These are phyloP conservation scores for Croton setiger DNA, from an alignment of 441 rosid species.

Conservation along the genomic window DNA sequence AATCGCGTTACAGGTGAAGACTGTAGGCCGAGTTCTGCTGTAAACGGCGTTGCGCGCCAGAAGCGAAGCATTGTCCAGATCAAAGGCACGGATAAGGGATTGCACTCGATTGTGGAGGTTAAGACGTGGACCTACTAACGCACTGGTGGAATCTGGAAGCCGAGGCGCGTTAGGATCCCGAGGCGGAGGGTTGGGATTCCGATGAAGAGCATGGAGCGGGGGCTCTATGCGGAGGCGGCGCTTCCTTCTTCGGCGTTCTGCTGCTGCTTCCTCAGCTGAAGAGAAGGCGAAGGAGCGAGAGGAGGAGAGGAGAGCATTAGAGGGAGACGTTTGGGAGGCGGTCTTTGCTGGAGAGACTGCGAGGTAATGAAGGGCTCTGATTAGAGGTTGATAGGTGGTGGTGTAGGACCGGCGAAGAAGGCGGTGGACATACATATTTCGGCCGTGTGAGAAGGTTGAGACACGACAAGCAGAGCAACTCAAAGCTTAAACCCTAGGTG, in stretches of 20 bases:
- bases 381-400: conserved; percentile 20
- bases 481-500: conserved; percentile 21
- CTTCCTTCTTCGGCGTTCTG: conserved; percentile 87
- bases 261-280: conserved; percentile 95
- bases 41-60: conserved; percentile 71
- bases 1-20: conserved; percentile 92
- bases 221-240: conserved; percentile 92
- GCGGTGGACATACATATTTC: conserved; percentile 45
- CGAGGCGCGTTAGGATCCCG: conserved; percentile 93
- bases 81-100: conserved; percentile 82
- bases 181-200: conserved; percentile 49
- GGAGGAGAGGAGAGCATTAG: conserved; percentile 19
- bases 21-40: conserved; percentile 71
- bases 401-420: conserved; percentile 54
- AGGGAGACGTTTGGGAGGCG: conserved; percentile 13
- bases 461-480: background rate
- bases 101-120: conserved; percentile 90
- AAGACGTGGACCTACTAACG: conserved; percentile 78
- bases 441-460: background rate
- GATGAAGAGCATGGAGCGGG: conserved; percentile 78
- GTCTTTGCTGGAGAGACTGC: conserved; percentile 4
- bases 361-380: conserved; percentile 32
- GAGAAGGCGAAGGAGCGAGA: conserved; percentile 59
- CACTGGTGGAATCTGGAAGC: conserved; percentile 79
- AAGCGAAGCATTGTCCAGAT: conserved; percentile 81